Evolutionary conservation across 805 yeast genomes (phyloP).

Genomic region (Groenewaldozyma tartarivorans): DNA sequence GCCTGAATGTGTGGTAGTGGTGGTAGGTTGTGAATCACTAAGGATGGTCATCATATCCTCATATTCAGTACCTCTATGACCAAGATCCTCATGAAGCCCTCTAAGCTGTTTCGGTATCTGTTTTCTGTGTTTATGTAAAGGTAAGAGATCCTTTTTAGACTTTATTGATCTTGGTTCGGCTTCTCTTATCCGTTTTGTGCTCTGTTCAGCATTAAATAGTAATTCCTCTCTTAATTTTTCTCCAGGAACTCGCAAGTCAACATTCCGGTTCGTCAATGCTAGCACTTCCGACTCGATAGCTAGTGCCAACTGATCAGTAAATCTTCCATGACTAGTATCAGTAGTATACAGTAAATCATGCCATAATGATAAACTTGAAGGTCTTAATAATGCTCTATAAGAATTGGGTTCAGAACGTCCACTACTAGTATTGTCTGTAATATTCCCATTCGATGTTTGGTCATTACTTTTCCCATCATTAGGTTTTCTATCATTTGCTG

Average conservation of each 20-base stretch:
- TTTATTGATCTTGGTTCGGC: neutral
- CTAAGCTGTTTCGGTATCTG: slow-evolving; percentile 31
- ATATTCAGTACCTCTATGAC: slow-evolving; percentile 67
- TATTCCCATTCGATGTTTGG: neutral
- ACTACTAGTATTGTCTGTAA: slow-evolving; percentile 10
- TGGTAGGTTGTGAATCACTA: slow-evolving; percentile 37
- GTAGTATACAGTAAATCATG: slow-evolving; percentile 80
- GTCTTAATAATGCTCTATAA: slow-evolving; percentile 67
- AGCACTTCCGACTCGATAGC: slow-evolving; percentile 85
- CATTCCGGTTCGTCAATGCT: slow-evolving; percentile 64
- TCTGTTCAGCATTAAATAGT: neutral
- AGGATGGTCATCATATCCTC: slow-evolving; percentile 80
- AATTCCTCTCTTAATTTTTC: neutral
- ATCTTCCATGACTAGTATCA: slow-evolving; percentile 56
- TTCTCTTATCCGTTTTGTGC: slow-evolving; percentile 24
- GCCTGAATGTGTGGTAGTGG: slow-evolving; percentile 29
- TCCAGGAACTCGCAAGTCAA: slow-evolving; percentile 59
- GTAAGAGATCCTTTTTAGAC: slow-evolving; percentile 9
- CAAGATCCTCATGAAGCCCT: slow-evolving; percentile 55
- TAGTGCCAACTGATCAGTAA: slow-evolving; percentile 69
- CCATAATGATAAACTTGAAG: slow-evolving; percentile 72
- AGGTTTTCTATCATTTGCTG: neutral
- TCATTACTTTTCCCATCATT: neutral
- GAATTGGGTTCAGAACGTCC: slow-evolving; percentile 46
- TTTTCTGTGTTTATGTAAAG: slow-evolving; percentile 19